phyloP scores from a whole-genome alignment of 73 alveolate genomes.

The Tetrahymena thermophila region DNA sequence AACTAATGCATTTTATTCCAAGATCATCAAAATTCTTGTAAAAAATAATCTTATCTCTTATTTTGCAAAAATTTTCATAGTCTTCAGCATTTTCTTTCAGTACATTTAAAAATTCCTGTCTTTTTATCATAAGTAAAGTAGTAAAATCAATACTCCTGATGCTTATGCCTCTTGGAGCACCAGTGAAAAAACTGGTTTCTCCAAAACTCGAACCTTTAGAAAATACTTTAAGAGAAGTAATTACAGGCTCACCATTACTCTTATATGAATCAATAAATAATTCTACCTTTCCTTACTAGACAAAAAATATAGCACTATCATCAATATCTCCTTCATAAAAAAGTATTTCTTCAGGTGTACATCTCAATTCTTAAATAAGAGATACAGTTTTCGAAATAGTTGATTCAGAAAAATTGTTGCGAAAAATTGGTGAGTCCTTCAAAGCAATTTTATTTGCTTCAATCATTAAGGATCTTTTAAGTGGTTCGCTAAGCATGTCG shows the following conservation, averaged over 20 bases:
- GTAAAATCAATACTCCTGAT: conserved; percentile 8
- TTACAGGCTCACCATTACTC: neutral
- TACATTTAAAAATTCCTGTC: conserved; percentile 26
- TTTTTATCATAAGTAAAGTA: conserved; percentile 4
- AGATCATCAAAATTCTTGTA: conserved; percentile 5
- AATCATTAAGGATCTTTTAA: conserved; percentile 1
- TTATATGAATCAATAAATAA: neutral
- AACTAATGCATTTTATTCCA: conserved; percentile 17
- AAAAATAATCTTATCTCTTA: conserved; percentile 19
- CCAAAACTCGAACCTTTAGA: conserved; percentile 15
- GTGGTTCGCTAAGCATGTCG: conserved; percentile 14
- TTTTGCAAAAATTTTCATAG: conserved; percentile 29
- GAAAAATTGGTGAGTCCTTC: conserved; percentile 12
- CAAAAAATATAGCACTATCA: neutral
- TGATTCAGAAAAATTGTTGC: conserved; percentile 10
- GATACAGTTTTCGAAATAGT: neutral
- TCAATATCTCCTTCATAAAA: neutral
- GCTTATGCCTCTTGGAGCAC: conserved; percentile 31
- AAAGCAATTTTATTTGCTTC: conserved; percentile 20
- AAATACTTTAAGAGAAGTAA: neutral
- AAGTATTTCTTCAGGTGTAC: neutral
- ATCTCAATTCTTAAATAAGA: neutral
- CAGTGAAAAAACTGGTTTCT: conserved; percentile 37
- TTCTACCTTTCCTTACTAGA: neutral
- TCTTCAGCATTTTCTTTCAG: conserved; percentile 18